Evolutionary conservation across 192 early-diverging fungal genomes (phyloP).

Genomic region (Backusella parvicylindrica): DNA sequence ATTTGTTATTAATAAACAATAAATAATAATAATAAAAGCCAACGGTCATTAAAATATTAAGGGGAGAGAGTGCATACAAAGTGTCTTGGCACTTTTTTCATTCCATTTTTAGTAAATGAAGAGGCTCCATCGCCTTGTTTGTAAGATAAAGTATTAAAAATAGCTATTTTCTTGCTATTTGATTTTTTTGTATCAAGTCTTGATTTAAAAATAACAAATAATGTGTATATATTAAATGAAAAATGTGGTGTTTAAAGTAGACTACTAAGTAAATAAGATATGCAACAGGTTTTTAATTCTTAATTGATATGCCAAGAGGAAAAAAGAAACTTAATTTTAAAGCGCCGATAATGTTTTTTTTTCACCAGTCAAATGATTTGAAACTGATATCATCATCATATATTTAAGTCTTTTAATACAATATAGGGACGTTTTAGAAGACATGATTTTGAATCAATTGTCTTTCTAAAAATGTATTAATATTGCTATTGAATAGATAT

Average conservation of each 20-base stretch:
- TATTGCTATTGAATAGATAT: not conserved
- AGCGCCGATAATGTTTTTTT: not conserved
- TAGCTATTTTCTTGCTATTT: not conserved
- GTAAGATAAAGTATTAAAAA: not conserved
- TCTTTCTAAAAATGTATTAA: not conserved
- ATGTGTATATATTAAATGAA: not conserved
- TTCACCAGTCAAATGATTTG: not conserved
- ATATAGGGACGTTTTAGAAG: not conserved
- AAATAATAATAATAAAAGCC: not conserved
- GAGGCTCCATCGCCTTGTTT: not conserved
- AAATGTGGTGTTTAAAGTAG: not conserved
- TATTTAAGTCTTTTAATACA: not conserved
- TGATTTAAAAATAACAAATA: not conserved
- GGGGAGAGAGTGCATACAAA: constrained; percentile 4
- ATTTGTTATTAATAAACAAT: not conserved
- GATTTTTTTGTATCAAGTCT: not conserved
- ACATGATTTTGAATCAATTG: not conserved
- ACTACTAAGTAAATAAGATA: not conserved
- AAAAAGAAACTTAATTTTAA: constrained; percentile 3
- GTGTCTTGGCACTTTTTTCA: constrained; percentile 6
- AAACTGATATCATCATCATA: not conserved
- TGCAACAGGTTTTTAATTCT: constrained; percentile 1
- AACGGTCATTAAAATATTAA: constrained; percentile 3
- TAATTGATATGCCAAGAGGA: constrained; percentile 1
- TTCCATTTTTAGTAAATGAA: constrained; percentile 2